Base-by-base conservation (phyloP, 805 yeast species). In the Metschnikowia similis region DNA sequence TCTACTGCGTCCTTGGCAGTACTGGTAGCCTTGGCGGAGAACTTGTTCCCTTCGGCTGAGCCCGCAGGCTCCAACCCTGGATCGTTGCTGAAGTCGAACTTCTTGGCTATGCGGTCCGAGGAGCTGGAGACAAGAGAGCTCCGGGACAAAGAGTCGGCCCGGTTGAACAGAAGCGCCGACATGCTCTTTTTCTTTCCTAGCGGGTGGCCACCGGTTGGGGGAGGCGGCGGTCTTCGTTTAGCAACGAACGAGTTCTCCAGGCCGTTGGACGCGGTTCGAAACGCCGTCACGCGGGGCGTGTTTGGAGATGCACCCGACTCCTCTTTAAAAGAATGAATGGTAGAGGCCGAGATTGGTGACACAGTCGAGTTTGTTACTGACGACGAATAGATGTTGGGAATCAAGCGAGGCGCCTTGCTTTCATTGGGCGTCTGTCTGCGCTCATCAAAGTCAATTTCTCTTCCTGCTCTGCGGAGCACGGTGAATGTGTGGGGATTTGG, bases 381-480 rank as follows among this genome's bases (percentile, higher is more conserved):
- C 2, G 58, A 56, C 5, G 61, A 56, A 41, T 56, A 56, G 13
- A 57, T 57, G 38, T 55, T 57, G 8, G 61, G 60, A 11, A 57
- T 57, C 48, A 28, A 61, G 39, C 57, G 78, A 1, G 83, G 76
- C 1, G 76, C 67, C 44, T 69, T 69, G 16, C 69, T 62, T 16
- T 71, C 82, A 59, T 79, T 87, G 1, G 96, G 95, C 0, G 96
- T 84, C 41, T 81, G 82, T 40, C 96, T 69, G 46, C 89, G 74
- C 57, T 85, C 82, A 58, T 89, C 94, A 61, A 89, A 89, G 64
- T 90, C 90, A 52, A 88, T 88, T 59, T 87, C 96, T 32, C 78
- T 72, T 11, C 78, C 80, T n/a, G 79, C 81, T 26, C 81, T 79
- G 31, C 91, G 69, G 8, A 89, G 76, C 0, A 89, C 84, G 51